These are phyloP conservation scores for Boletus reticuloceps DNA, from an alignment of 768 basidiomycete species.

Conservation along the genomic window DNA sequence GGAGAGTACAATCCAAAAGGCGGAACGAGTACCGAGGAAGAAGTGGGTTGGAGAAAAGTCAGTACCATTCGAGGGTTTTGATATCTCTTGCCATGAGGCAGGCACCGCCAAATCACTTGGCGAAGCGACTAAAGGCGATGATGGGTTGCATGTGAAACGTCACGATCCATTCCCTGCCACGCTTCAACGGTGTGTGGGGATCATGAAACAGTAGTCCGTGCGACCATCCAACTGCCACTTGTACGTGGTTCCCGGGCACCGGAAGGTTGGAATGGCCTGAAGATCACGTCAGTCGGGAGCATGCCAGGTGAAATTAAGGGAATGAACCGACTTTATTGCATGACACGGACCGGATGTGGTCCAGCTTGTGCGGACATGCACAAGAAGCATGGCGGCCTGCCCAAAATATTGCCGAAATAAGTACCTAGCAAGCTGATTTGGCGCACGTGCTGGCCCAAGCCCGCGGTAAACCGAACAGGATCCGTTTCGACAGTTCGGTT, in stretches of 20 bases:
- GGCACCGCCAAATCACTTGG: conserved; percentile 26
- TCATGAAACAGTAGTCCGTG: conserved; percentile 13
- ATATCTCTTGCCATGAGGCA: conserved; percentile 29
- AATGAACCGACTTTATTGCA: conserved; percentile 13
- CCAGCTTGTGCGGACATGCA: conserved; percentile 25
- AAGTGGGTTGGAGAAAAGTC: conserved; percentile 9
- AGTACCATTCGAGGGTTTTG: conserved; percentile 24
- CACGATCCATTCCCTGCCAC: conserved; percentile 27
- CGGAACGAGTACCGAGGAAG: conserved; percentile 1
- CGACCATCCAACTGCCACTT: conserved; percentile 18
- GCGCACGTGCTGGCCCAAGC: conserved; percentile 12
- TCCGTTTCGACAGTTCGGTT: not conserved
- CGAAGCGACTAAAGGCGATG: conserved; percentile 31
- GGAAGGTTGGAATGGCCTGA: conserved; percentile 18
- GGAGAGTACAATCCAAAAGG: not conserved
- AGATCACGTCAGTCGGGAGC: conserved; percentile 25
- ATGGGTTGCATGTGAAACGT: conserved; percentile 19
- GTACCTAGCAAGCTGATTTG: not conserved
- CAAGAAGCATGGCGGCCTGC: conserved; percentile 21
- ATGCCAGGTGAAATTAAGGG: conserved; percentile 20
- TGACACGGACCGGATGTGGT: not conserved
- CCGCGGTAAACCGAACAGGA: not conserved
- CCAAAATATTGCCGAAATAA: not conserved
- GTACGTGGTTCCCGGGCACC: conserved; percentile 26
- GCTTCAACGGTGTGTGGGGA: conserved; percentile 26